Evolutionary conservation across 768 basidiomycete species (phyloP).

Genomic region (Fistulinella prunicolor): DNA sequence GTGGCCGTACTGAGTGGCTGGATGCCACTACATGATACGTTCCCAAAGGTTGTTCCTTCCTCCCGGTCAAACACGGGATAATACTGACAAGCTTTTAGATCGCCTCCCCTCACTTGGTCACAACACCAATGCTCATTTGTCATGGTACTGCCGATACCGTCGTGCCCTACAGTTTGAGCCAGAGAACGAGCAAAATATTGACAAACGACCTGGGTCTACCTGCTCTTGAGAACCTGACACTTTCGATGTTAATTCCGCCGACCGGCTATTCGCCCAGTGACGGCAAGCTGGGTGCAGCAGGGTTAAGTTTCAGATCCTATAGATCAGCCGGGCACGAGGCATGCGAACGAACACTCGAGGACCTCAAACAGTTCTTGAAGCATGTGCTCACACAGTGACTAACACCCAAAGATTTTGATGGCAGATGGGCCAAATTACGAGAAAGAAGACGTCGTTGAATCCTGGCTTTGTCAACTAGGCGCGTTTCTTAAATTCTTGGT

Average conservation of each 20-base stretch:
- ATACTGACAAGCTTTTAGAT: constrained; percentile 43
- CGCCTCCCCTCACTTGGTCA: constrained; percentile 53
- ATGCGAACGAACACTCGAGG: constrained; percentile 59
- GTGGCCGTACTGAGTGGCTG: constrained; percentile 75
- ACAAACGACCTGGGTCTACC: constrained; percentile 51
- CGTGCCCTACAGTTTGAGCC: constrained; percentile 55
- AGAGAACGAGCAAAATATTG: constrained; percentile 56
- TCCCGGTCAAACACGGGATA: not conserved
- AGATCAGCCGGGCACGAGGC: constrained; percentile 66
- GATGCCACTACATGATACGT: constrained; percentile 63
- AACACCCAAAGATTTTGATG: not conserved
- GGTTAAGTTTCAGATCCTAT: constrained; percentile 68
- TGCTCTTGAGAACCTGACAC: constrained; percentile 33
- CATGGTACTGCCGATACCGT: constrained; percentile 78
- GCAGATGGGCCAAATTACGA: not conserved
- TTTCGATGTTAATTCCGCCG: constrained; percentile 28
- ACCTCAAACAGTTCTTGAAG: constrained; percentile 70
- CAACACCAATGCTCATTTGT: constrained; percentile 82
- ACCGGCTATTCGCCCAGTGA: constrained; percentile 20
- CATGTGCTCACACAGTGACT: constrained; percentile 44
- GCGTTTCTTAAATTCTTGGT: too few species aligned
- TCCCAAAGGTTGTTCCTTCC: constrained; percentile 56
- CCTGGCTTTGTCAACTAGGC: too few species aligned
- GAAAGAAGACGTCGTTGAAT: not conserved
- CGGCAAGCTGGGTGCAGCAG: constrained; percentile 33